Evolutionary conservation across 164 flowering plant species (phyloP), one percentile per base, ranked within the genome.

Genomic region (Brasenia schreberi): DNA sequence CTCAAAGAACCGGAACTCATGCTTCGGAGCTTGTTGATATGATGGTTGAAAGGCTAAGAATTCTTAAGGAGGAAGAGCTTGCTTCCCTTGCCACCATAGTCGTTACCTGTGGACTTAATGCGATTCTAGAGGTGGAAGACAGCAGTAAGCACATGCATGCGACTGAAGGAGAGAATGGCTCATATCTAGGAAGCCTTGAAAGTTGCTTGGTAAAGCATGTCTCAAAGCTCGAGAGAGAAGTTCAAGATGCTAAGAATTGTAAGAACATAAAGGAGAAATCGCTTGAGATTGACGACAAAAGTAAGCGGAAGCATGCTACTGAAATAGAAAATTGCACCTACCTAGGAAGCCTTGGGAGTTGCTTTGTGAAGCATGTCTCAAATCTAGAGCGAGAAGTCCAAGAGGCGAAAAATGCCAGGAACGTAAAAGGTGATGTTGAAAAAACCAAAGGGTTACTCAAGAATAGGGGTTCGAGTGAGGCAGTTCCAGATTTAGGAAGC

Each of bases 91-190:
- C 96, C 68, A 87, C 93, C 16, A 90, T 89, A 66, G 98, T 94
- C 71, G 98, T 96, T 68, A 94, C 98, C 64, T 87, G 91, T 75
- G 97, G 98, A 53, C 73, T 94, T 69, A 90, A 77, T 86, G 98
- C 96, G 74, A 90, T 83, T 43, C 83, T 85, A 64, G 87, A 87
- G 78, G 78, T 73, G 56, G 86, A 80, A 71, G 77, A 65, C 49
- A 62, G 27, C 27, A 23, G 59, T 66, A 85, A 77, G 76, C 80
- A 73, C 59, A 80, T 66, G 14, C 74, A 74, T 67, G 65, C 42
- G 64, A 68, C n/a, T 18, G 42, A 75, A 75, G 63, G 75, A 52
- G 68, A 79, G 81, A 65, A 81, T 73, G 68, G 74, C 64, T 19
- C 79, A 18, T 85, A 84, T 74, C 75, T 89, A 67, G 95, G 95